Percentiles rank a stretch among this genome's conserved stretches.
These are phyloP conservation scores for Solanum tarapatanum DNA, from an alignment of 257 asterid genomes.

Conservation along the genomic window DNA sequence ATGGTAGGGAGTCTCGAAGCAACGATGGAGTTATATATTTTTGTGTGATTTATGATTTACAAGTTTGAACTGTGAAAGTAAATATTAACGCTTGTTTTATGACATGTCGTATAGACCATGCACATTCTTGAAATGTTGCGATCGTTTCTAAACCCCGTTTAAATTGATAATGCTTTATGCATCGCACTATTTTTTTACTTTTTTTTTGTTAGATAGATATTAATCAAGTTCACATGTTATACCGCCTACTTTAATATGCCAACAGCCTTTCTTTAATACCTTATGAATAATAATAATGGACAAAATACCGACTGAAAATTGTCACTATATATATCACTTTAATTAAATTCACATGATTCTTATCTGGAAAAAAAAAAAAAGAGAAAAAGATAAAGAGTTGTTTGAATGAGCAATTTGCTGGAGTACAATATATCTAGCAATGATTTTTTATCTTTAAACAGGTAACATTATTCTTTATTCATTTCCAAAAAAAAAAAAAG, in stretches of 20 bases:
- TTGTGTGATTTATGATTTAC: background rate
- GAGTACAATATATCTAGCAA: background rate
- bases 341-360: background rate
- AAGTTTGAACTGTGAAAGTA: accelerated
- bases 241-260: background rate
- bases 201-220: background rate
- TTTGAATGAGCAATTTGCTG: background rate
- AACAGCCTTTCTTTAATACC: background rate
- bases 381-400: background rate
- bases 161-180: accelerated
- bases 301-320: background rate
- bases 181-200: accelerated
- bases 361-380: background rate
- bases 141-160: background rate
- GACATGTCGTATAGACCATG: background rate
- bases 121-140: background rate
- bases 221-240: background rate
- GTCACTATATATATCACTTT: background rate
- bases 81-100: accelerated
- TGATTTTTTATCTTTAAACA: background rate
- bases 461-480: too few species aligned
- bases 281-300: background rate
- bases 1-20: accelerated
- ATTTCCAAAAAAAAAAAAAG: too few species aligned
- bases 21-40: background rate